Base-by-base conservation (phyloP, 768 basidiomycete species). In the Amanita muscaria region DNA sequence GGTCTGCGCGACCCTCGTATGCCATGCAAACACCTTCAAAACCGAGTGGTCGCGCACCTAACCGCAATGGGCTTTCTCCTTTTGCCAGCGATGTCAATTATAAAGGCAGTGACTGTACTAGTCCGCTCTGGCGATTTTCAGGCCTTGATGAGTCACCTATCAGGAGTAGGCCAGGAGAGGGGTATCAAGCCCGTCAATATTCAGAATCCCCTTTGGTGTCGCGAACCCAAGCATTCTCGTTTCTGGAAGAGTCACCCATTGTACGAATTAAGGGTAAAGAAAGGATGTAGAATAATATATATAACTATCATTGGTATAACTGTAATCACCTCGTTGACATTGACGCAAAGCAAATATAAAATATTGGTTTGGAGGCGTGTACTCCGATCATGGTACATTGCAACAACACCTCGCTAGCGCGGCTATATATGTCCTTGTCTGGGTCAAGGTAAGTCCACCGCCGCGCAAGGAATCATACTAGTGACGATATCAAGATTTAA, bases 11-110 rank as follows among this genome's bases (percentile, higher is more conserved):
- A 18, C 63, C 65, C 19, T 62, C 65, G 40, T 66, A 67, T 5
- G 45, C 70, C 41, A 76, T 75, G 58, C 74, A 76, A 38, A 80
- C 79, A 7, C 80, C 79, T 33, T 69, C 69, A 11, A 66, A 61
- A 48, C 51, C 59, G 3, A 57, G 51, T 24, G 59, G 59, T 39
- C 64, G 64, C 31, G 60, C 54, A 14, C 47, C 54, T 33, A 56
- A 50, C 29, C 58, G 55, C 44, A 63, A 62, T 12, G 59, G 51
- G 25, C 51, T 52, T 21, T 61, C 52, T 38, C 57, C 58, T 33
- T 60, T 58, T 6, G 51, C 58, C 18, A 46, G 68, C 47, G 65
- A 65, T 47, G 63, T 53, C 14, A 51, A 52, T 45, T 48, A 49
- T 46, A 48, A 48, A 34, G 46, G 52, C 49, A 34, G 38, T n/a